Evolutionary conservation across 129 eudicot genomes (phyloP).

Genomic region (Artemisia annua): DNA sequence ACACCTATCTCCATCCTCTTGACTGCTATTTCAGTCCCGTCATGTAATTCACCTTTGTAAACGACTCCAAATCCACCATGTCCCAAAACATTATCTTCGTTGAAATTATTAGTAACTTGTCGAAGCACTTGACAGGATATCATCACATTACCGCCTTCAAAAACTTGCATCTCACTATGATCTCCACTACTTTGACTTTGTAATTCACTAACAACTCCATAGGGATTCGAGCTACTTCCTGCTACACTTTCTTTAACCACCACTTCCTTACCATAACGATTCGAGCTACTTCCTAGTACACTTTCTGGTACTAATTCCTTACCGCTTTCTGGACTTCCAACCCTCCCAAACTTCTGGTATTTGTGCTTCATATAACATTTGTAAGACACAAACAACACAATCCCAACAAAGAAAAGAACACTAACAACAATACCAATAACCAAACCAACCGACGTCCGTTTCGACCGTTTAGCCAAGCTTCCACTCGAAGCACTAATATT

Average conservation of each 20-base stretch:
- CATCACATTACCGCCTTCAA: slow-evolving; percentile 16
- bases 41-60: slow-evolving; percentile 18
- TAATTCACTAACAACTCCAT: neutral
- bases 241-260: slow-evolving; percentile 4
- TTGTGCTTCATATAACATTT: slow-evolving; percentile 13
- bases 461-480: neutral
- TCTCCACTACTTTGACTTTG: slow-evolving; percentile 18
- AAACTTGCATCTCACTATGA: slow-evolving; percentile 18
- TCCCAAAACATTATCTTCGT: slow-evolving; percentile 5
- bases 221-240: slow-evolving; percentile 4
- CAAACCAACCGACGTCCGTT: neutral
- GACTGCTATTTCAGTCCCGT: slow-evolving; percentile 15
- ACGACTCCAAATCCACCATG: slow-evolving; percentile 20
- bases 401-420: slow-evolving; percentile 7
- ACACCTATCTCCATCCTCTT: slow-evolving; percentile 19
- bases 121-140: slow-evolving; percentile 11
- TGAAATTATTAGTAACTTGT: slow-evolving; percentile 13
- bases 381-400: slow-evolving; percentile 12
- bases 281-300: slow-evolving; percentile 10
- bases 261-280: neutral
- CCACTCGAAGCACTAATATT: neutral
- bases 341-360: slow-evolving; percentile 18
- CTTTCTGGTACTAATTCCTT: slow-evolving; percentile 11
- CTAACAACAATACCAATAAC: slow-evolving; percentile 8
- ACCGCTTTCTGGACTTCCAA: slow-evolving; percentile 17